These are phyloP conservation scores for Crepidotus variabilis DNA, from an alignment of 768 basidiomycete species.

Conservation along the genomic window DNA sequence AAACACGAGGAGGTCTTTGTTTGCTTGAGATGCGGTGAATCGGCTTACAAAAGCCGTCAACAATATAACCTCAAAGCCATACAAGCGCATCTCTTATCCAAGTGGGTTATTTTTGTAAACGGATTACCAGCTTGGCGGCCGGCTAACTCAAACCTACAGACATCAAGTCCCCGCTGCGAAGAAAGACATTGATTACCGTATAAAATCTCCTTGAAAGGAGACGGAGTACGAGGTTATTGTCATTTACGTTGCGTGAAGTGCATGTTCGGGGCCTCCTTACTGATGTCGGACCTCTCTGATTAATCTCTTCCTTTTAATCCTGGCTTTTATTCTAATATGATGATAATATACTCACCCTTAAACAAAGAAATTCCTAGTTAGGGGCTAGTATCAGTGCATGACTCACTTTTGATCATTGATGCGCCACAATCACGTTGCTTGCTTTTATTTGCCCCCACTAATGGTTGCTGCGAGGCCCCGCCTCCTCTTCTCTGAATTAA, in stretches of 20 bases:
- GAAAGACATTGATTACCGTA: not conserved
- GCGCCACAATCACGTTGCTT: no score
- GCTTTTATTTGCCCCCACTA: no score
- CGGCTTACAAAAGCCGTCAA: not conserved
- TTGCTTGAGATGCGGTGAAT: not conserved
- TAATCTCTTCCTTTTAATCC: no score
- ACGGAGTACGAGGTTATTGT: not conserved
- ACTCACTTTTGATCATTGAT: no score
- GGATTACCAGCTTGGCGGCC: not conserved
- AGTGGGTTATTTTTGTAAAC: not conserved
- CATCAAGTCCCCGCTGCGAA: not conserved
- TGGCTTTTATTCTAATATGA: no score
- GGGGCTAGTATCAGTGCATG: no score
- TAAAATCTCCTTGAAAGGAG: not conserved
- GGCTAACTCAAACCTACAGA: not conserved
- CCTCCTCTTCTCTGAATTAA: no score
- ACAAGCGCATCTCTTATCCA: not conserved
- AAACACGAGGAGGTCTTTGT: not conserved
- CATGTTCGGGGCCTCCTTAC: no score
- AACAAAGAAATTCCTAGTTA: no score
- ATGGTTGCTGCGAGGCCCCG: no score
- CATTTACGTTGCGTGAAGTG: not conserved
- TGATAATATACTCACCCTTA: no score
- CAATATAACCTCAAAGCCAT: not conserved
- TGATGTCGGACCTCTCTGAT: no score